Evolutionary conservation across 306 rosid species (phyloP).

Genomic region (Sophora flavescens): DNA sequence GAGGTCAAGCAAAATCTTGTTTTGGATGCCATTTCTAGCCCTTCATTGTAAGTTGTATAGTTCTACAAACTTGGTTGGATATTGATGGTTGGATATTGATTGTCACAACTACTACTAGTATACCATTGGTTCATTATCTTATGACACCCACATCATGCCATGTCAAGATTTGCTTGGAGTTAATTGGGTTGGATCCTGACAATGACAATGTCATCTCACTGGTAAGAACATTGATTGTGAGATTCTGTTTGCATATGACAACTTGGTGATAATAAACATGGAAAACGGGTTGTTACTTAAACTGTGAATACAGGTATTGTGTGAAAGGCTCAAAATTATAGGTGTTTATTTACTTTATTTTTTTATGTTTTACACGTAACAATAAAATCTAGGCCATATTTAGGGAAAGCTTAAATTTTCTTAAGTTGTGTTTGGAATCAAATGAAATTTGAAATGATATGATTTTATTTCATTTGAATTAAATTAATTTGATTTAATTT

Average conservation of each 20-base stretch:
- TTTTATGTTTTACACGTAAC: no score
- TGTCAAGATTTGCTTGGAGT: not conserved
- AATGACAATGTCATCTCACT: not conserved
- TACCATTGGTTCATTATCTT: not conserved
- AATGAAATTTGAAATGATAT: no score
- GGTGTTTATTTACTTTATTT: no score
- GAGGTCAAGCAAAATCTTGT: not conserved
- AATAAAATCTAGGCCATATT: no score
- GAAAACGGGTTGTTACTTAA: no score
- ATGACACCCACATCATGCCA: not conserved
- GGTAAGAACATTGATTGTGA: constrained; percentile 3
- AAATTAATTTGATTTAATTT: no score
- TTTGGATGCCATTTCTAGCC: constrained; percentile 19
- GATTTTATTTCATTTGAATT: no score
- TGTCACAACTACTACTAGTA: constrained; percentile 13
- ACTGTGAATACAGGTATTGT: no score
- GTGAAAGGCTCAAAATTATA: no score
- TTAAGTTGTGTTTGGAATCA: no score
- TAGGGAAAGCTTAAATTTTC: no score
- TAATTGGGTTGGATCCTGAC: constrained; percentile 8
- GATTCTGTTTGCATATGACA: constrained; percentile 1
- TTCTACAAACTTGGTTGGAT: constrained; percentile 6
- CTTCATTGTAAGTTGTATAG: not conserved
- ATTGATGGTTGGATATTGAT: constrained; percentile 12
- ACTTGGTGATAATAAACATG: not conserved